These are phyloP conservation scores for Heterobasidion parviporum DNA, from an alignment of 1,284 basidiomycete species.

Conservation along the genomic window DNA sequence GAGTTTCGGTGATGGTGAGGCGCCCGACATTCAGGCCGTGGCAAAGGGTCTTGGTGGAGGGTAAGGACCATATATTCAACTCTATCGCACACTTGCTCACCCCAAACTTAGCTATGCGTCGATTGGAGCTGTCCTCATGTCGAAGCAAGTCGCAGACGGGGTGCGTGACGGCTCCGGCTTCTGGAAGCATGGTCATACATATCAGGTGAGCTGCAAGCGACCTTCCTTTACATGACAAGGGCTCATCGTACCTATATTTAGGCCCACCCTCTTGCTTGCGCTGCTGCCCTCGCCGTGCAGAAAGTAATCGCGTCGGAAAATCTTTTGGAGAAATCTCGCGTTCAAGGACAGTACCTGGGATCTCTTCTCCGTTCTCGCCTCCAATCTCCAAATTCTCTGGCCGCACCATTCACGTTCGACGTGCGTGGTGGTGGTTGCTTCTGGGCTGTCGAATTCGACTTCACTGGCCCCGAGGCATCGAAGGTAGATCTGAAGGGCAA, in stretches of 20 bases:
- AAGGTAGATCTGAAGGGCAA: slow-evolving; percentile 41
- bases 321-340: slow-evolving; percentile 57
- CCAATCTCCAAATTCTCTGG: slow-evolving; percentile 40
- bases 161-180: slow-evolving; percentile 58
- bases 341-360: slow-evolving; percentile 56
- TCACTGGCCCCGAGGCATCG: slow-evolving; percentile 30
- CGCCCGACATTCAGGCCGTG: slow-evolving; percentile 78
- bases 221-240: background rate
- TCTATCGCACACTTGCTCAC: slow-evolving; percentile 1
- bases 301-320: slow-evolving; percentile 61
- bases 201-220: slow-evolving; percentile 44
- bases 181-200: slow-evolving; percentile 83
- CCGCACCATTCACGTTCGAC: slow-evolving; percentile 63
- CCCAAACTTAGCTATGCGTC: slow-evolving; percentile 54
- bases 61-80: slow-evolving; percentile 28
- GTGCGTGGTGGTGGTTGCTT: slow-evolving; percentile 75
- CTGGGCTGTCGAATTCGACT: slow-evolving; percentile 79
- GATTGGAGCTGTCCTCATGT: slow-evolving; percentile 76
- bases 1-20: slow-evolving; percentile 64
- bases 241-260: slow-evolving; percentile 18
- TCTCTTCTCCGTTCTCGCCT: slow-evolving; percentile 48
- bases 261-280: slow-evolving; percentile 68
- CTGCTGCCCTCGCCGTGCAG: slow-evolving; percentile 75
- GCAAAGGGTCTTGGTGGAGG: slow-evolving; percentile 86
- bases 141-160: slow-evolving; percentile 61